A percentile compares a stretch with the other conserved stretches of the same genome.
These are phyloP conservation scores for Colletotrichum sp. DNA, from an alignment of 2,329 filamentous ascomycete genomes.

Conservation along the genomic window DNA sequence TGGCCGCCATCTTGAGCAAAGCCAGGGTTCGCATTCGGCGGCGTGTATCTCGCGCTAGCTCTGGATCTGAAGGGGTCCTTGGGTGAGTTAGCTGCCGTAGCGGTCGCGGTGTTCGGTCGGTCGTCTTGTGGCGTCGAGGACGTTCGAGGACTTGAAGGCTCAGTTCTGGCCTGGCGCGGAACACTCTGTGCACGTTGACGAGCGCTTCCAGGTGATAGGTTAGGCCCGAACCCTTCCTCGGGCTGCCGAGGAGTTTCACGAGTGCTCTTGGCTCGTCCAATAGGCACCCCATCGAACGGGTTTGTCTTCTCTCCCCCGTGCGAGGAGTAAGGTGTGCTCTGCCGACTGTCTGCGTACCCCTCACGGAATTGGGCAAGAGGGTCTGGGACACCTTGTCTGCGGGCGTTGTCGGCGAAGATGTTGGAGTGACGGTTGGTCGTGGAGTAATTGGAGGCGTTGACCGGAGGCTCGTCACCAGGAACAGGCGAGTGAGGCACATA, in stretches of 20 bases:
- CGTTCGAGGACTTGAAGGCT: constrained; percentile 11
- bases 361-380: constrained; percentile 54
- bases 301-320: constrained; percentile 65
- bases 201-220: constrained; percentile 23
- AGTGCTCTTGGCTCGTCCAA: constrained; percentile 53
- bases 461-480: constrained; percentile 57
- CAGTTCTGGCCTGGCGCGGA: constrained; percentile 23
- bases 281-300: constrained; percentile 53
- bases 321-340: constrained; percentile 62
- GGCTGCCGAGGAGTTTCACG: constrained; percentile 38
- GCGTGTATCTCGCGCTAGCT: constrained; percentile 23
- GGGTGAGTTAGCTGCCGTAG: constrained; percentile 10
- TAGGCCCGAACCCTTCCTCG: constrained; percentile 21
- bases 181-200: constrained; percentile 37
- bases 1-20: not conserved
- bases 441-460: constrained; percentile 56
- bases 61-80: constrained; percentile 19
- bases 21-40: constrained; percentile 5
- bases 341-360: constrained; percentile 50
- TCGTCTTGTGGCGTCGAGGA: constrained; percentile 14
- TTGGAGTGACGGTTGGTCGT: constrained; percentile 34
- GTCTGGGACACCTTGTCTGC: constrained; percentile 40
- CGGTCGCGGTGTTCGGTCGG: constrained; percentile 9
- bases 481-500: constrained; percentile 55
- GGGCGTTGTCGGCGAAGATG: constrained; percentile 26